Conservation (phyloP, 306 rosid genomes). For the Vigna angularis region DNA sequence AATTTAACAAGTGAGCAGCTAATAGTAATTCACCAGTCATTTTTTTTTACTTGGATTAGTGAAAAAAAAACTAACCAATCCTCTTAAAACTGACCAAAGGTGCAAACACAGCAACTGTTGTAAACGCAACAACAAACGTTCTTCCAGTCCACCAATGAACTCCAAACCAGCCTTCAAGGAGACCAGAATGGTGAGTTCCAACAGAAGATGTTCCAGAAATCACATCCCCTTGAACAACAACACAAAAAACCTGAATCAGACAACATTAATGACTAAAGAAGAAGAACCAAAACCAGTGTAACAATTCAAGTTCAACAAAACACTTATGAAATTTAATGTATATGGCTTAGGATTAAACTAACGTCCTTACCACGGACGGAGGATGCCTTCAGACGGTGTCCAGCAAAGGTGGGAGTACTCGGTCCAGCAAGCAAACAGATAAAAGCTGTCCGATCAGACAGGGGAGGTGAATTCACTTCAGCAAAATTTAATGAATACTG, state of each 20-base stretch:
- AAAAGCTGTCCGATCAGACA: no score
- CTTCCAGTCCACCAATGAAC: conserved; percentile 87
- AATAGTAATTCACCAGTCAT: background rate
- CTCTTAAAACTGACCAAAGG: conserved; percentile 75
- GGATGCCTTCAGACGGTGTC: no score
- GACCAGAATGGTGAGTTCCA: conserved; percentile 78
- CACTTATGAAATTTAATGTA: background rate
- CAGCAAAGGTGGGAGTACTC: no score
- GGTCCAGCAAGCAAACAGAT: no score
- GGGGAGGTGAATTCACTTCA: no score
- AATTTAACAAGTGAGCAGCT: background rate
- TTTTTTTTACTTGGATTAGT: background rate
- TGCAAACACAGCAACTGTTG: conserved; percentile 65
- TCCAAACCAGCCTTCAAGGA: conserved; percentile 96
- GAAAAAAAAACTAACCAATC: conserved; percentile 57
- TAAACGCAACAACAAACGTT: conserved; percentile 57
- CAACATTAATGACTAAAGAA: conserved; percentile 23
- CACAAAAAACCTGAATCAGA: conserved; percentile 42
- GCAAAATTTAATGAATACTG: no score
- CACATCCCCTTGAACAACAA: conserved; percentile 75
- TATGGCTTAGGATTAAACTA: background rate
- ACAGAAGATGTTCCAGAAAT: conserved; percentile 85
- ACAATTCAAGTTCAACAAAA: background rate
- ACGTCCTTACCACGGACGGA: conserved; percentile 65
- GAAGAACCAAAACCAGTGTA: background rate